These are phyloP conservation scores for Boeremia lycopersici DNA, from an alignment of 2,329 filamentous ascomycete genomes.

Conservation along the genomic window DNA sequence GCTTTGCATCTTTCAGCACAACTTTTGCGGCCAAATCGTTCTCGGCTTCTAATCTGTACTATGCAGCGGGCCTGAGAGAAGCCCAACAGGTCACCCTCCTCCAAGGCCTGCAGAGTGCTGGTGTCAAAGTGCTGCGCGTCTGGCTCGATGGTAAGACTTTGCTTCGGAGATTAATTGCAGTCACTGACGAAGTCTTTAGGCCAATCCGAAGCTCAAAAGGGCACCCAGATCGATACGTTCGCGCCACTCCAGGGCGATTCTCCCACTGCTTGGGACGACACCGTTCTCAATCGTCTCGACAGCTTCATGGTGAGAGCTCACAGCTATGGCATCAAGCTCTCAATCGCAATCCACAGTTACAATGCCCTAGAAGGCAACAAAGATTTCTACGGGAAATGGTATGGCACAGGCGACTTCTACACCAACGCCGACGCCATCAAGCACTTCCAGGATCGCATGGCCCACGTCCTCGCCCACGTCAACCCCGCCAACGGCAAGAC, in stretches of 20 bases:
- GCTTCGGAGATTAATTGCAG: background rate
- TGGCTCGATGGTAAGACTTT: constrained; percentile 9
- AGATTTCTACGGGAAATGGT: constrained; percentile 22
- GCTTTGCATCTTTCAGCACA: constrained; percentile 3
- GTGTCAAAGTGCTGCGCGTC: constrained; percentile 13
- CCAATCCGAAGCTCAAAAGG: constrained; percentile 12
- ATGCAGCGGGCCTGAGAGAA: constrained; percentile 12
- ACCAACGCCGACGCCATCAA: constrained; percentile 14
- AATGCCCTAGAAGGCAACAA: constrained; percentile 17
- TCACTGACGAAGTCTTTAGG: constrained; percentile 4
- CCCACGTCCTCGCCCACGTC: constrained; percentile 14
- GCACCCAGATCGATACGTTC: constrained; percentile 13
- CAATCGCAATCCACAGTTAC: constrained; percentile 19
- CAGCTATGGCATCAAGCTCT: constrained; percentile 18
- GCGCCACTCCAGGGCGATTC: constrained; percentile 9
- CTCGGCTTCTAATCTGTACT: constrained; percentile 13
- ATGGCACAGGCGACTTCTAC: constrained; percentile 21
- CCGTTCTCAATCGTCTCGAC: constrained; percentile 17
- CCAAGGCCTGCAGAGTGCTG: constrained; percentile 12
- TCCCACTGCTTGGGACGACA: constrained; percentile 12
- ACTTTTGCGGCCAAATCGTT: constrained; percentile 11
- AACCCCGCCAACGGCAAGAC: constrained; percentile 15
- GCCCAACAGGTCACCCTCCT: constrained; percentile 2
- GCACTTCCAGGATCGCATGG: constrained; percentile 16
- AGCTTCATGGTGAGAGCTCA: constrained; percentile 18